Conservation (phyloP, 2,329 filamentous ascomycete genomes). For the Aspergillus awamori region DNA sequence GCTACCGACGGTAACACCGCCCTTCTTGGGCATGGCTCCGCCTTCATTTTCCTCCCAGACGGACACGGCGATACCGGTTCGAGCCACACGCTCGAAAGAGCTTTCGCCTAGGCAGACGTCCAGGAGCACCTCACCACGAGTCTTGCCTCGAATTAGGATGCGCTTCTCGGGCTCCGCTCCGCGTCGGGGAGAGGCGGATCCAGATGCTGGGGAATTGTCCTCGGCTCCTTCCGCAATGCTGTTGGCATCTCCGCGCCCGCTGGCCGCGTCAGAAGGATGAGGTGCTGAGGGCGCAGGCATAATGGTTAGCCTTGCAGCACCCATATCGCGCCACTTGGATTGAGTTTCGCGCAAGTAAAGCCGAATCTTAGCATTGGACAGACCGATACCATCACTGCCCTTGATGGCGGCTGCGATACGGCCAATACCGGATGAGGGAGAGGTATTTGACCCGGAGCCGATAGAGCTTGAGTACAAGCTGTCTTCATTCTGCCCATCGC, state of each 20-base stretch:
- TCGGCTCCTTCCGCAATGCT: slow-evolving; percentile 23
- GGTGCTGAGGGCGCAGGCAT: slow-evolving; percentile 58
- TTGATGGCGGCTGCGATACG: slow-evolving; percentile 51
- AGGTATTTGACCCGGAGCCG: slow-evolving; percentile 48
- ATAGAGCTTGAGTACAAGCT: slow-evolving; percentile 64
- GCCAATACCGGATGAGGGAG: slow-evolving; percentile 60
- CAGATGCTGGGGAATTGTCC: slow-evolving; percentile 32
- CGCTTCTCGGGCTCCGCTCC: slow-evolving; percentile 78
- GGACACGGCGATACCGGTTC: slow-evolving; percentile 83
- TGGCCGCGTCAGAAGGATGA: slow-evolving; percentile 42
- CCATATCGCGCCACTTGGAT: slow-evolving; percentile 89
- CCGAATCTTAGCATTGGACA: slow-evolving; percentile 75
- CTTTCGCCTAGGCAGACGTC: slow-evolving; percentile 84
- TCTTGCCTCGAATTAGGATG: slow-evolving; percentile 74
- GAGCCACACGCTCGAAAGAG: slow-evolving; percentile 81
- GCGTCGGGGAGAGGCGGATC: slow-evolving; percentile 42
- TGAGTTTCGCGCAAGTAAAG: slow-evolving; percentile 76
- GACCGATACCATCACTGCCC: slow-evolving; percentile 65
- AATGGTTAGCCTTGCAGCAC: slow-evolving; percentile 80
- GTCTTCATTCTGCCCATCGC: slow-evolving; percentile 51
- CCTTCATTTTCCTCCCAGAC: slow-evolving; percentile 79
- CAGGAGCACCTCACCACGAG: slow-evolving; percentile 67
- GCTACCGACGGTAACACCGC: slow-evolving; percentile 61
- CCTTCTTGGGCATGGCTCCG: slow-evolving; percentile 57
- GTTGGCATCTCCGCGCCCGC: slow-evolving; percentile 49